Conservation (phyloP, 1,284 basidiomycete species). For the Cryptococcus sp. region DNA sequence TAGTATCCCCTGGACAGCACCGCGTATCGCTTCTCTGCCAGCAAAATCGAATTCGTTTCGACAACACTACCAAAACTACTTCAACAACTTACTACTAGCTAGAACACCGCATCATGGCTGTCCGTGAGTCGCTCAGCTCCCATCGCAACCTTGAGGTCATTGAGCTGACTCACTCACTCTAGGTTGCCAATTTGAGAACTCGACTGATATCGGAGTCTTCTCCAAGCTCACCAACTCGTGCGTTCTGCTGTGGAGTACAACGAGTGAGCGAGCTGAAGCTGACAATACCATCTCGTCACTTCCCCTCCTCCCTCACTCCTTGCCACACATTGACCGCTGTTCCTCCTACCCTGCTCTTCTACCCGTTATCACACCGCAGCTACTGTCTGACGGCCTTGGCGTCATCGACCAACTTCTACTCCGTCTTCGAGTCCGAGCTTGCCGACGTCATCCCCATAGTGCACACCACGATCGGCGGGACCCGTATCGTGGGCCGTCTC, state of each 20-base stretch:
- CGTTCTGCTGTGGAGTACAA: conserved; percentile 9
- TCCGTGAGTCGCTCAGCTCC: conserved; percentile 52
- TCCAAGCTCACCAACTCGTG: conserved; percentile 86
- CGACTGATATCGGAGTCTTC: conserved; percentile 93
- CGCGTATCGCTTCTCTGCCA: too few relatives aligned
- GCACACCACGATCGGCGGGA: conserved; percentile 94
- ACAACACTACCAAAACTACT: too few relatives aligned
- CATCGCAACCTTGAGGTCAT: neutral
- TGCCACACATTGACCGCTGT: neutral
- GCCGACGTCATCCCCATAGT: conserved; percentile 94
- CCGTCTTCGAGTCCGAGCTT: conserved; percentile 92
- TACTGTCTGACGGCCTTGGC: conserved; percentile 91
- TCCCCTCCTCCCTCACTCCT: neutral
- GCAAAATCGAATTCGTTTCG: too few relatives aligned
- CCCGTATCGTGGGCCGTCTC: conserved; percentile 88
- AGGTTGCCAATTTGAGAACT: conserved; percentile 96
- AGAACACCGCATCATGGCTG: conserved; percentile 53
- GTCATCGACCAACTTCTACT: conserved; percentile 98
- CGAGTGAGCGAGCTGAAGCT: too few relatives aligned
- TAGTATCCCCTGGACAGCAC: too few relatives aligned
- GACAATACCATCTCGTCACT: neutral
- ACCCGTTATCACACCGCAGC: conserved; percentile 47
- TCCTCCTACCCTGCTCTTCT: neutral
- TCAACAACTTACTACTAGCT: too few relatives aligned
- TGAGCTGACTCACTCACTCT: conserved; percentile 10